These are phyloP conservation scores for Alternaria hordeiaustralica DNA, from an alignment of 2,329 filamentous ascomycete species.

Conservation along the genomic window DNA sequence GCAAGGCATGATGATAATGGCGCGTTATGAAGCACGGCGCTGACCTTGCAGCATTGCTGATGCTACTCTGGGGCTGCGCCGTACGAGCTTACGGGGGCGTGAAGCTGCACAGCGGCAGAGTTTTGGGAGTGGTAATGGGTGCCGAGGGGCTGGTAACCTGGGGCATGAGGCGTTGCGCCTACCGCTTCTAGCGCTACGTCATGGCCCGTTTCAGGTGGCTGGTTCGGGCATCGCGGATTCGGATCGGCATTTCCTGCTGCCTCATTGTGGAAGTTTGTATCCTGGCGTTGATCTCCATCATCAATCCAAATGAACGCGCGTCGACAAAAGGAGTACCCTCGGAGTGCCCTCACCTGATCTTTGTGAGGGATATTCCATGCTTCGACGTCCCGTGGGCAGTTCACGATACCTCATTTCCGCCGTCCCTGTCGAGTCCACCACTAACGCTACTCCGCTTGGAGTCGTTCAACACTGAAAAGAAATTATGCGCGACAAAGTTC, in stretches of 20 bases:
- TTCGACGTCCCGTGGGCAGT: background rate
- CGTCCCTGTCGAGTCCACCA: background rate
- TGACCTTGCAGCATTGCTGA: background rate
- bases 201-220: constrained; percentile 7
- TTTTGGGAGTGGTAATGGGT: background rate
- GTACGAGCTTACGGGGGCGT: background rate
- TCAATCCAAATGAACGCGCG: constrained; percentile 1
- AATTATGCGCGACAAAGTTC: background rate
- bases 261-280: background rate
- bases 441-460: background rate
- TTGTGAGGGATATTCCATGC: background rate
- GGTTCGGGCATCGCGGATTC: background rate
- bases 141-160: constrained; percentile 2
- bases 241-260: background rate
- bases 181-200: constrained; percentile 6
- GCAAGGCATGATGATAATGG: background rate
- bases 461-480: background rate
- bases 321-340: background rate
- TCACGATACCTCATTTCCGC: background rate
- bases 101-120: background rate
- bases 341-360: background rate
- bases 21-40: background rate
- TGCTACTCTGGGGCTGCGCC: background rate
- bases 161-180: constrained; percentile 8
- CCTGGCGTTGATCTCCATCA: background rate